These are phyloP conservation scores for Hemileia vastatrix DNA, from an alignment of 1,284 basidiomycete species.

Conservation along the genomic window DNA sequence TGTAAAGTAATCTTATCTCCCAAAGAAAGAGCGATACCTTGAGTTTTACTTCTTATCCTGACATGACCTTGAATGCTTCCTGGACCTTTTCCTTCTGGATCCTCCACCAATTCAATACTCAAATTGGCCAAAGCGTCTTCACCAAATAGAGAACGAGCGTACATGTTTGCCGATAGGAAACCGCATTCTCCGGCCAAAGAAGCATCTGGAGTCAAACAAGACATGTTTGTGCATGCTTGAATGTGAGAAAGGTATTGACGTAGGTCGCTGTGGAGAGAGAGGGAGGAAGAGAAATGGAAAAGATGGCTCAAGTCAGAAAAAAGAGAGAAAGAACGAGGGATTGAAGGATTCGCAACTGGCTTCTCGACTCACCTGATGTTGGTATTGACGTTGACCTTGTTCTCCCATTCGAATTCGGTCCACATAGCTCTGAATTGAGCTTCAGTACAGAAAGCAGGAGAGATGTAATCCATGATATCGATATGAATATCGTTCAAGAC, in stretches of 20 bases:
- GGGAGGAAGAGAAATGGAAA: not conserved
- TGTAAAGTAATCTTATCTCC: slow-evolving; percentile 82
- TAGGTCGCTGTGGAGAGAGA: slow-evolving; percentile 52
- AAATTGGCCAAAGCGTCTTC: slow-evolving; percentile 95
- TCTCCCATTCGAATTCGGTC: slow-evolving; percentile 98
- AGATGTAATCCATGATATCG: slow-evolving; percentile 99
- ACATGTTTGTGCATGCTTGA: slow-evolving; percentile 88
- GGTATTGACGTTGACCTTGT: slow-evolving; percentile 83
- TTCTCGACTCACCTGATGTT: slow-evolving; percentile 57
- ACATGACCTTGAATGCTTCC: slow-evolving; percentile 80
- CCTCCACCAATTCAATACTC: slow-evolving; percentile 78
- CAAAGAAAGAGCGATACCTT: slow-evolving; percentile 83
- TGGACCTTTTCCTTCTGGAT: too few species aligned
- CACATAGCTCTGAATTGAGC: slow-evolving; percentile 93
- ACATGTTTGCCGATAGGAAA: slow-evolving; percentile 87
- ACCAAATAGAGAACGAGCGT: slow-evolving; percentile 81
- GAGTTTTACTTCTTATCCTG: slow-evolving; percentile 82
- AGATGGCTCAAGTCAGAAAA: too few species aligned
- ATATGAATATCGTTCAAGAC: slow-evolving; percentile 96
- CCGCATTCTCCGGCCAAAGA: slow-evolving; percentile 82
- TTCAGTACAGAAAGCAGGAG: slow-evolving; percentile 90
- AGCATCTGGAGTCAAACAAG: slow-evolving; percentile 85
- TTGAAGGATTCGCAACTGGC: not conserved
- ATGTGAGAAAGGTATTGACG: slow-evolving; percentile 77
- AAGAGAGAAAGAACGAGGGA: slow-evolving; percentile 12